These are phyloP conservation scores for Lophiostoma macrostomum DNA, from an alignment of 495 filamentous ascomycete genomes.

Conservation along the genomic window DNA sequence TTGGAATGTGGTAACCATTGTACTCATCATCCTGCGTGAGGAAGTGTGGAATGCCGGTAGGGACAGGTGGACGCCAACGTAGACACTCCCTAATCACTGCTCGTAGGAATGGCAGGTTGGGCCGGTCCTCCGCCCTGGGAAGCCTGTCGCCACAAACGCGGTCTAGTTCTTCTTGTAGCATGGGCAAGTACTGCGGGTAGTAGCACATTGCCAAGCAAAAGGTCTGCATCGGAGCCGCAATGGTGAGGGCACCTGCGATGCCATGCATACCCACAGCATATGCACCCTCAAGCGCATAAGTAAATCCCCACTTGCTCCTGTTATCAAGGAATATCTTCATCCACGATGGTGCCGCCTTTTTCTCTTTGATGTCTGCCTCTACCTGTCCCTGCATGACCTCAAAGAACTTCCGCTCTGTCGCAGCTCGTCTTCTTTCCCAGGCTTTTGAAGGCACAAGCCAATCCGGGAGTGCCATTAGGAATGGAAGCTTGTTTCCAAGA, in stretches of 20 bases:
- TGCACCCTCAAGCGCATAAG: conserved; percentile 44
- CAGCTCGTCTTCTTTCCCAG: conserved; percentile 37
- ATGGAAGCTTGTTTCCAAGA: conserved; percentile 49
- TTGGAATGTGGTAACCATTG: conserved; percentile 55
- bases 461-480: conserved; percentile 39
- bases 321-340: conserved; percentile 38
- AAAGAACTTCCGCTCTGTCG: conserved; percentile 39
- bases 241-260: conserved; percentile 44
- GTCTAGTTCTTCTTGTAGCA: conserved; percentile 56
- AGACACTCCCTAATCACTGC: conserved; percentile 61
- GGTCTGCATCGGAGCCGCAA: conserved; percentile 53
- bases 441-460: conserved; percentile 38
- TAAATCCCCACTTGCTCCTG: conserved; percentile 33
- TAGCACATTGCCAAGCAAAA: conserved; percentile 60
- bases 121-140: conserved; percentile 36
- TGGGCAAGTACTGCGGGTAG: conserved; percentile 54
- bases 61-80: conserved; percentile 59
- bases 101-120: conserved; percentile 45
- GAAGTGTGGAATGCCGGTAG: conserved; percentile 49
- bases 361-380: conserved; percentile 31
- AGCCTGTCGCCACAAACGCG: conserved; percentile 45
- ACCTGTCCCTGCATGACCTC: conserved; percentile 38
- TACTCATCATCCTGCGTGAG: conserved; percentile 54
- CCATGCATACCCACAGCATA: conserved; percentile 43
- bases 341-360: conserved; percentile 36